Percentiles rank a stretch among this genome's conserved stretches.
Evolutionary conservation across 2,329 filamentous ascomycete species (phyloP).

Genomic region (Nannizziopsis arthrosporioides): DNA sequence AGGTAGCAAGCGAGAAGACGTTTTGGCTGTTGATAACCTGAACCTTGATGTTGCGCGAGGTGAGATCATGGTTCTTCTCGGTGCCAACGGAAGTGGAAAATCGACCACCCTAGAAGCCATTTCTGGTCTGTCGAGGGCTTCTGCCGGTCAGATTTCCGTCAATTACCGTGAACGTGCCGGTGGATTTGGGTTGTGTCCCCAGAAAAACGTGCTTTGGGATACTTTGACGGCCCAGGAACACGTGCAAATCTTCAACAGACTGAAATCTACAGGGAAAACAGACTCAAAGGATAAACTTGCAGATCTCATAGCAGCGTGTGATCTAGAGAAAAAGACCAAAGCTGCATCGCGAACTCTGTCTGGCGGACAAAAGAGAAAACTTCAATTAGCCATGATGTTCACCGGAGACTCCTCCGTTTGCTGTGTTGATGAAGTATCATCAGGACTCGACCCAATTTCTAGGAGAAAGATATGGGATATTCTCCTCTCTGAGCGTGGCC

Average conservation of each 20-base stretch:
- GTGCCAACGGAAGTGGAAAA: constrained; percentile 84
- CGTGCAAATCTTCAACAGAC: constrained; percentile 66
- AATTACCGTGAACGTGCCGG: constrained; percentile 66
- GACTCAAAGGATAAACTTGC: constrained; percentile 50
- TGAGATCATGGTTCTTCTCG: constrained; percentile 74
- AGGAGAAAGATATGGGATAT: constrained; percentile 92
- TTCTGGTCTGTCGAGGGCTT: constrained; percentile 66
- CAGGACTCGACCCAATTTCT: constrained; percentile 75
- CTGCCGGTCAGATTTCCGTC: constrained; percentile 63
- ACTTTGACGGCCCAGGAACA: constrained; percentile 78
- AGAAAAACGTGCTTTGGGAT: constrained; percentile 91
- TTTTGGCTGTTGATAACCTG: constrained; percentile 67
- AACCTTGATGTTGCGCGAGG: constrained; percentile 61
- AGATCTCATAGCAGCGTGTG: constrained; percentile 57
- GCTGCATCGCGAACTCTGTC: constrained; percentile 67
- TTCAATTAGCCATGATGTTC: constrained; percentile 91
- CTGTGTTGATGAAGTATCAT: constrained; percentile 83
- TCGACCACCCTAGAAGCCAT: constrained; percentile 82
- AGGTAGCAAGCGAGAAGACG: constrained; percentile 45
- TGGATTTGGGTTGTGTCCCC: constrained; percentile 75
- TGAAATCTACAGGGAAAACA: constrained; percentile 54
- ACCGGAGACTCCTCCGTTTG: constrained; percentile 80
- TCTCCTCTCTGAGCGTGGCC: constrained; percentile 68
- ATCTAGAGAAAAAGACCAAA: constrained; percentile 61
- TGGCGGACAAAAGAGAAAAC: constrained; percentile 82